phyloP scores from a whole-genome alignment of 306 rosid genomes.

The Sicyos edulis region DNA sequence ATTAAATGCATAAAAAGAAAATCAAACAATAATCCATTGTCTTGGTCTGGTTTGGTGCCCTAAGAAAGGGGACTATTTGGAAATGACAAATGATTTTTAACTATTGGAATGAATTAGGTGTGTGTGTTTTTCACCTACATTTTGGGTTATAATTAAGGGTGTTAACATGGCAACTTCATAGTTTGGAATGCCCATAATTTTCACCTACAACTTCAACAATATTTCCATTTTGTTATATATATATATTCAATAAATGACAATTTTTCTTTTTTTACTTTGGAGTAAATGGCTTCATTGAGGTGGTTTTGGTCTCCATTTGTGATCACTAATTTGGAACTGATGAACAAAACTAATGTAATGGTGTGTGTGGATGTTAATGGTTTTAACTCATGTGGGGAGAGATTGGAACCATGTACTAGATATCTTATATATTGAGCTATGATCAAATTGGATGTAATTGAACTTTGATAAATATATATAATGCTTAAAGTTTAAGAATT shows the following conservation, averaged over 20 bases:
- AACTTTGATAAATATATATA: too few species aligned
- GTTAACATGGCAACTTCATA: slow-evolving; percentile 15
- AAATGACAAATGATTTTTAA: slow-evolving; percentile 2
- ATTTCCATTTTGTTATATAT: too few species aligned
- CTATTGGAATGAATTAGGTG: background rate
- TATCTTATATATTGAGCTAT: too few species aligned
- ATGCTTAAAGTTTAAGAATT: too few species aligned
- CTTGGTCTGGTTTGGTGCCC: slow-evolving; percentile 4
- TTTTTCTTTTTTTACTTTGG: background rate
- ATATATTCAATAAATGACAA: too few species aligned
- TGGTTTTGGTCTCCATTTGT: background rate
- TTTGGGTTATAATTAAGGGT: background rate
- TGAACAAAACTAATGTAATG: background rate
- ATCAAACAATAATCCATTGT: background rate
- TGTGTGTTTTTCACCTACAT: slow-evolving; percentile 6
- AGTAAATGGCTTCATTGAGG: background rate
- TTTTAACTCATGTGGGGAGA: too few species aligned
- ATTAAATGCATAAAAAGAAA: background rate
- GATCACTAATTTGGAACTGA: background rate
- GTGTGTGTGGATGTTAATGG: background rate
- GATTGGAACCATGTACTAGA: too few species aligned
- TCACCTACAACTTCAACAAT: background rate
- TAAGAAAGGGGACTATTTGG: background rate
- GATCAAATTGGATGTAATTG: too few species aligned
- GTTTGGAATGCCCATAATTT: slow-evolving; percentile 13